phyloP scores from a whole-genome alignment of 257 asterid species.

The Solanum lycopersicoides region DNA sequence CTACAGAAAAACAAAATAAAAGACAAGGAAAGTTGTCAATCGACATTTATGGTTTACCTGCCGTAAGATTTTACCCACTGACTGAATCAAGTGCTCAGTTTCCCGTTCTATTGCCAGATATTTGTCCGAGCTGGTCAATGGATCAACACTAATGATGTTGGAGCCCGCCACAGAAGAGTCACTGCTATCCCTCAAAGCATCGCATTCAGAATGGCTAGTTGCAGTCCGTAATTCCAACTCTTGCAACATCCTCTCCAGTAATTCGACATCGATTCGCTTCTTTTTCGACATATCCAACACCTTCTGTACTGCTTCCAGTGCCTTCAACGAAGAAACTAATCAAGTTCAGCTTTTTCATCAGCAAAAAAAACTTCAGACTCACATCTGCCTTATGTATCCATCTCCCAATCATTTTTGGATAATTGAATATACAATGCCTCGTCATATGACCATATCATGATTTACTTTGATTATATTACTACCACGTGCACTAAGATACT shows the following conservation, averaged over 20 bases:
- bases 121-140: slow-evolving; percentile 12
- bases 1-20: background rate
- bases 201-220: slow-evolving; percentile 5
- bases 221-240: slow-evolving; percentile 45
- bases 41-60: background rate
- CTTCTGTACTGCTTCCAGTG: slow-evolving; percentile 64
- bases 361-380: background rate
- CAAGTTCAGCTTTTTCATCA: background rate
- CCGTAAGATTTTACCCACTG: slow-evolving; percentile 55
- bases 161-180: slow-evolving; percentile 3
- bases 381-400: background rate
- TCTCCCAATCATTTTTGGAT: background rate
- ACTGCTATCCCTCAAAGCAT: background rate
- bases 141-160: slow-evolving; percentile 8
- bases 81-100: slow-evolving; percentile 41
- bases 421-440: background rate
- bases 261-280: slow-evolving; percentile 47
- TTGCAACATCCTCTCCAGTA: slow-evolving; percentile 50
- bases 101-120: slow-evolving; percentile 35
- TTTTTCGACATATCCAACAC: slow-evolving; percentile 55
- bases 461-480: background rate
- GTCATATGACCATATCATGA: background rate
- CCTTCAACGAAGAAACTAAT: slow-evolving; percentile 14
- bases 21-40: background rate
- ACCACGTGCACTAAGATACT: background rate